Evolutionary conservation across 1,284 basidiomycete species (phyloP).

Genomic region (Naganishia sp.): DNA sequence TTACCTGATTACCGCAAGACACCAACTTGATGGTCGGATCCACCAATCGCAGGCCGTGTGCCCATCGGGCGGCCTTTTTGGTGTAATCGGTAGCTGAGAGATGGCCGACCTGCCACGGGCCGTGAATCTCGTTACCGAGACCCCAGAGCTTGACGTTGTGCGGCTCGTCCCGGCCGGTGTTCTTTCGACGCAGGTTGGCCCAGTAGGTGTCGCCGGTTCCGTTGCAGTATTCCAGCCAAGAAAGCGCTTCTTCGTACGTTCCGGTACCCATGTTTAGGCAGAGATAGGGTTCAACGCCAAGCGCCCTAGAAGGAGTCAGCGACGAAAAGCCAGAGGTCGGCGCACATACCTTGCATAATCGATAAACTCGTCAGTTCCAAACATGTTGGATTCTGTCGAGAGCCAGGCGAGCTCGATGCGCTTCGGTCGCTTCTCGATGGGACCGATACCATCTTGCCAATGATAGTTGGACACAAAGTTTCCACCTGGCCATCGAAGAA

Average conservation of each 20-base stretch:
- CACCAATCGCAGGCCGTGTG: conserved; percentile 63
- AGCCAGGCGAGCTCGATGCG: conserved; percentile 67
- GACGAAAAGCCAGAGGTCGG: too few relatives aligned
- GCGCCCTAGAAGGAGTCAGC: conserved; percentile 22
- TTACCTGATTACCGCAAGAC: conserved; percentile 62
- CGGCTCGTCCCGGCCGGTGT: conserved; percentile 63
- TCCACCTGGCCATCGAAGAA: conserved; percentile 65
- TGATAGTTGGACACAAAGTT: conserved; percentile 63
- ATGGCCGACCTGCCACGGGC: conserved; percentile 68
- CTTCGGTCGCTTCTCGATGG: conserved; percentile 59
- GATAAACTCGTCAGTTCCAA: conserved; percentile 63
- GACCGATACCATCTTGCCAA: conserved; percentile 68
- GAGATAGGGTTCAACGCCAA: conserved; percentile 56
- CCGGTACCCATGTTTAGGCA: conserved; percentile 60
- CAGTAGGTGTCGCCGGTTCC: conserved; percentile 56
- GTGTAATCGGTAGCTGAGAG: conserved; percentile 64
- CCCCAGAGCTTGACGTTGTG: conserved; percentile 60
- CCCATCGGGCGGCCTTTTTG: conserved; percentile 64
- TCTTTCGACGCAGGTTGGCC: conserved; percentile 62
- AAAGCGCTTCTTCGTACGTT: conserved; percentile 64
- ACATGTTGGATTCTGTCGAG: conserved; percentile 65
- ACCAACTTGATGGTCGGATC: conserved; percentile 64
- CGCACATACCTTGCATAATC: conserved; percentile 40
- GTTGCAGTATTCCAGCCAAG: conserved; percentile 69
- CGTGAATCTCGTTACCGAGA: conserved; percentile 60